Conservation (phyloP, 768 basidiomycete genomes). For the Tricholomella constricta region DNA sequence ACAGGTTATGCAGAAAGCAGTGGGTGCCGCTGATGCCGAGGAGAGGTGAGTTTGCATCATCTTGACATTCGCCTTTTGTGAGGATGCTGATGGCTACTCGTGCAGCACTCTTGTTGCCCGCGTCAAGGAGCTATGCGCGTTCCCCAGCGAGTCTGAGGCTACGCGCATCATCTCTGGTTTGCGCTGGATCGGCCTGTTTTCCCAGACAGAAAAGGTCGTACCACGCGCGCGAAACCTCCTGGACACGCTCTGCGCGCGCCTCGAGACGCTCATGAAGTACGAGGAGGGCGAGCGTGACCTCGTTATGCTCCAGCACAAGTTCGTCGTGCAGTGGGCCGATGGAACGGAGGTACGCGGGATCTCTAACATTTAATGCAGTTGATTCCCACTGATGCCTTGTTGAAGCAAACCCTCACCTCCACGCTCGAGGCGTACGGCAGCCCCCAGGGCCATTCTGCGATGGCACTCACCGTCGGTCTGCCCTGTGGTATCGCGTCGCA, state of each 20-base stretch:
- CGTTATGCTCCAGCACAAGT: constrained; percentile 98
- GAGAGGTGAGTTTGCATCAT: constrained; percentile 56
- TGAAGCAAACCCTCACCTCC: constrained; percentile 82
- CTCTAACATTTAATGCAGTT: background rate
- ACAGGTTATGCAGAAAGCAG: constrained; percentile 75
- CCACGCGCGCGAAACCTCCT: constrained; percentile 77
- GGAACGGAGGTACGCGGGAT: constrained; percentile 58
- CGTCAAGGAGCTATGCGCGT: constrained; percentile 68
- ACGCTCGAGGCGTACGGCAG: constrained; percentile 89
- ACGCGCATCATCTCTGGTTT: constrained; percentile 86
- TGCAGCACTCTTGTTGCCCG: constrained; percentile 70
- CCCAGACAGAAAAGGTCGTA: constrained; percentile 52
- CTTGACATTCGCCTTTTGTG: background rate
- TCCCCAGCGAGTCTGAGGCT: constrained; percentile 71
- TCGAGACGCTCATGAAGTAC: constrained; percentile 93
- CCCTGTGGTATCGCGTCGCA: constrained; percentile 95
- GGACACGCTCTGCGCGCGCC: constrained; percentile 88
- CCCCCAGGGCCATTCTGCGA: constrained; percentile 79
- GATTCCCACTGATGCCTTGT: constrained; percentile 1
- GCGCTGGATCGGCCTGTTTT: constrained; percentile 94
- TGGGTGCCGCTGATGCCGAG: constrained; percentile 63
- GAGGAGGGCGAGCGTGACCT: constrained; percentile 90
- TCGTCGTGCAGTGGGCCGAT: constrained; percentile 86
- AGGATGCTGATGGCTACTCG: background rate
- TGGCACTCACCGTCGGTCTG: constrained; percentile 90